A percentile compares a stretch with the other conserved stretches of the same genome.
These are phyloP conservation scores for Somion occarium DNA, from an alignment of 1,284 basidiomycete species.

Conservation along the genomic window DNA sequence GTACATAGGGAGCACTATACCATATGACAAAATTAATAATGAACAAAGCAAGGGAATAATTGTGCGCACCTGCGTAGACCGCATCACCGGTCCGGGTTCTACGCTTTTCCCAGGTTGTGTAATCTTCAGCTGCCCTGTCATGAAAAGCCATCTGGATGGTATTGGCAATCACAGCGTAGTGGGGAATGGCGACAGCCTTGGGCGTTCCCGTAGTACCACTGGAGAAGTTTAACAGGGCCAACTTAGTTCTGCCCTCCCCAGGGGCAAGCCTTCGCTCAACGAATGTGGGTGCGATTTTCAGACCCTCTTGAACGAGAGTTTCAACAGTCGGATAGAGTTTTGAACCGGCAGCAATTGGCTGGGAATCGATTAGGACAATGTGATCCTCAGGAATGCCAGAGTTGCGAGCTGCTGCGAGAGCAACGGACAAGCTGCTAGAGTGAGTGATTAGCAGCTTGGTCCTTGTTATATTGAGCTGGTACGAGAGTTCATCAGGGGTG, in stretches of 20 bases:
- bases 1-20: conserved; percentile 32
- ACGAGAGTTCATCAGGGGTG: conserved; percentile 58
- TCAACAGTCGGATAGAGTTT: conserved; percentile 36
- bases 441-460: conserved; percentile 57
- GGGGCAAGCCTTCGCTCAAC: conserved; percentile 45
- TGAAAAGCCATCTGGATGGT: conserved; percentile 56
- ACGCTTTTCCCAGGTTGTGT: conserved; percentile 23
- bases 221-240: conserved; percentile 76
- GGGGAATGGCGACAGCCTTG: conserved; percentile 73
- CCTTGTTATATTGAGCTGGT: conserved; percentile 53
- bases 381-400: conserved; percentile 49
- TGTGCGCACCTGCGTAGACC: conserved; percentile 44
- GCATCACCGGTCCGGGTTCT: conserved; percentile 53
- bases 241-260: conserved; percentile 62
- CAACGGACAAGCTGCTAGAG: conserved; percentile 44
- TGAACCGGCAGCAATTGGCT: conserved; percentile 5
- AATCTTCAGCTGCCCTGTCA: conserved; percentile 39
- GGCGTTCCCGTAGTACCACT: conserved; percentile 82
- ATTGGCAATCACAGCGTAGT: conserved; percentile 63
- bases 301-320: conserved; percentile 50
- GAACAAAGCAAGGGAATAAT: too few species aligned
- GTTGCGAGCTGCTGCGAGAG: conserved; percentile 45
- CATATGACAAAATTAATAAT: too few species aligned
- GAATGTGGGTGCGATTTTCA: conserved; percentile 37
- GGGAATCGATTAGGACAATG: conserved; percentile 48